Evolutionary conservation across 2,329 filamentous ascomycete genomes (phyloP), one percentile per base, ranked within the genome.

Genomic region (Colletotrichum somersetense): DNA sequence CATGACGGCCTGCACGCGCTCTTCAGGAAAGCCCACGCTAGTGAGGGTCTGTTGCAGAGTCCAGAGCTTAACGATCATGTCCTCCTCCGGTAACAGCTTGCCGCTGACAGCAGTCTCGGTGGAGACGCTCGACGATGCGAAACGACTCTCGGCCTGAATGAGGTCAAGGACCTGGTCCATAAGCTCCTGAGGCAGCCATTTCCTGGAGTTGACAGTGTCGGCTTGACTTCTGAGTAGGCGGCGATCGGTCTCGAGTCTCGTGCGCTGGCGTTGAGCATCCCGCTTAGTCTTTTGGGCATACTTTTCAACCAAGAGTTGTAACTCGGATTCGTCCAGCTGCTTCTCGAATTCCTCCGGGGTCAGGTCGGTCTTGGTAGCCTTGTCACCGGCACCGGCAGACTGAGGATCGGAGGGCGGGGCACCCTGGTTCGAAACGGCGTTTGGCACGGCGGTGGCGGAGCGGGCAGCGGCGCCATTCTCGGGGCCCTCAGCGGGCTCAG

Each of bases 301-400:
- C 78, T 95, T 96, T 74, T 98, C 96, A 20, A 98, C 92, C 7
- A 98, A 84, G 30, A 93, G 83, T 80, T 98, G 95, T 48, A 99
- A 85, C 77, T 97, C 94, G n/a, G 94, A 92, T 77, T 95, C 92
- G 80, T 98, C 94, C 20, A 98, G 88, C 77, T 97, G 94, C 74
- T 86, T 91, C 79, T 98, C 96, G 63, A 98, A 92, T 80, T 98
- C 94, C 79, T 98, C 96, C 1, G 96, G 92, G 61, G 90, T 94
- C 75, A 96, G 83, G 38, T 88, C 84, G 66, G 89, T 83, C 64
- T 83, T 79, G 55, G 63, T 26, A 23, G 64, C 56, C 35, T 62
- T 61, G 35, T 77, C 75, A 68, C 76, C 74, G 70, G 78, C 74
- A 44, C 76, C 73, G 67, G 73, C 71, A 66, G 73, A 71, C 59